These are phyloP conservation scores for Gossypium schwendimanii DNA, from an alignment of 441 rosid species.

Conservation along the genomic window DNA sequence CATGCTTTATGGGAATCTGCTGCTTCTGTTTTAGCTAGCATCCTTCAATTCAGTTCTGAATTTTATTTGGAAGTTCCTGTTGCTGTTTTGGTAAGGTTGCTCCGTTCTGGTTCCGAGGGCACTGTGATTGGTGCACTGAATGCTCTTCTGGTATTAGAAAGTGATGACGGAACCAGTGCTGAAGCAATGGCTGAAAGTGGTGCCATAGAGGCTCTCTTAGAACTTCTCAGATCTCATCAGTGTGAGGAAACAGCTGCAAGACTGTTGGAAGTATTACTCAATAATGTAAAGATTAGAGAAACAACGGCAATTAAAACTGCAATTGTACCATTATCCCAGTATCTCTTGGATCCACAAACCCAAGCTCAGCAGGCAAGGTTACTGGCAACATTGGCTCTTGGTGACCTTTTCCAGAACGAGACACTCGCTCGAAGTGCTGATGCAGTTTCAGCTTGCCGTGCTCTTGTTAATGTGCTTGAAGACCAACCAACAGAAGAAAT, in stretches of 20 bases:
- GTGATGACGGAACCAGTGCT: slow-evolving; percentile 93
- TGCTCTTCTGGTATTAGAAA: slow-evolving; percentile 96
- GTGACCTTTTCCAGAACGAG: slow-evolving; percentile 97
- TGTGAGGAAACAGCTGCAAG: slow-evolving; percentile 99
- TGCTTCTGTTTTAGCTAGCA: slow-evolving; percentile 77
- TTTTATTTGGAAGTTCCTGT: slow-evolving; percentile 95
- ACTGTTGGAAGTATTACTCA: slow-evolving; percentile 86
- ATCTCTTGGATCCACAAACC: slow-evolving; percentile 98
- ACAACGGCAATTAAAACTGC: slow-evolving; percentile 87
- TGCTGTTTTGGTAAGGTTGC: slow-evolving; percentile 91
- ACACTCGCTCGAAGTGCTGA: slow-evolving; percentile 93
- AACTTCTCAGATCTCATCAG: slow-evolving; percentile 91
- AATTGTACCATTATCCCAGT: slow-evolving; percentile 86
- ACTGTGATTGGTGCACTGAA: slow-evolving; percentile 86
- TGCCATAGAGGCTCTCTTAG: slow-evolving; percentile 95
- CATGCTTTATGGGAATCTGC: slow-evolving; percentile 97
- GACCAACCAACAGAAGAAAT: slow-evolving; percentile 99
- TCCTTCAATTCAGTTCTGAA: slow-evolving; percentile 96
- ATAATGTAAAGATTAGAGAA: slow-evolving; percentile 95
- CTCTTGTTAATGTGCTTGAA: slow-evolving; percentile 94
- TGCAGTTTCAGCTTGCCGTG: slow-evolving; percentile 97
- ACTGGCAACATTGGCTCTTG: slow-evolving; percentile 94
- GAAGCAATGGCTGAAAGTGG: slow-evolving; percentile 99
- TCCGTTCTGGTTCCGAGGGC: slow-evolving; percentile 76
- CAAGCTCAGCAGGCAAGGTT: slow-evolving; percentile 96